Evolutionary conservation across 2,329 filamentous ascomycete genomes (phyloP).

Genomic region (Claviceps spartinae): DNA sequence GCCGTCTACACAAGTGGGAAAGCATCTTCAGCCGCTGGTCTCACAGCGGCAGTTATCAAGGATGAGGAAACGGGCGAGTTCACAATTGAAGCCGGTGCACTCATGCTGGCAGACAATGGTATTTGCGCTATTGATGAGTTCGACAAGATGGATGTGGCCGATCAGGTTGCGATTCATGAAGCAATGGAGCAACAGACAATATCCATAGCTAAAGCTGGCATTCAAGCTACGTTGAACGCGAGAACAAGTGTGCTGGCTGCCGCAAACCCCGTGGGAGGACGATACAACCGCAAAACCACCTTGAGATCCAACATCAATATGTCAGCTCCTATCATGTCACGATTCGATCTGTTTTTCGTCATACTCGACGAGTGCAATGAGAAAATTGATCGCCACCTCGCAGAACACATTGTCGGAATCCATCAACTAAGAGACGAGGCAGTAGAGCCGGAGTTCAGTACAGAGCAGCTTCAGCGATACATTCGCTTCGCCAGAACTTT

Average conservation of each 20-base stretch:
- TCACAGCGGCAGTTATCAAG: constrained; percentile 93
- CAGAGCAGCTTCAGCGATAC: constrained; percentile 90
- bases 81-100: constrained; percentile 92
- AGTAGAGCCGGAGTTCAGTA: constrained; percentile 84
- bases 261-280: constrained; percentile 86
- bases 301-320: constrained; percentile 95
- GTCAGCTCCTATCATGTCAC: constrained; percentile 97
- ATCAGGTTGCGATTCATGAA: constrained; percentile 98
- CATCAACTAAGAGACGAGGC: constrained; percentile 89
- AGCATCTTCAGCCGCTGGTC: constrained; percentile 90
- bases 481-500: constrained; percentile 94
- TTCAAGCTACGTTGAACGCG: constrained; percentile 93
- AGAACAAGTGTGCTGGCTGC: constrained; percentile 90
- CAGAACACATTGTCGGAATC: constrained; percentile 86
- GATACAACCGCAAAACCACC: constrained; percentile 95
- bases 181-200: constrained; percentile 99
- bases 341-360: constrained; percentile 98
- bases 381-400: constrained; percentile 74
- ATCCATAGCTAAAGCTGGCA: constrained; percentile 95
- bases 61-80: constrained; percentile 98
- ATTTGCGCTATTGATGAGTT: constrained; percentile 99
- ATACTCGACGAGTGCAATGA: constrained; percentile 96
- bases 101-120: constrained; percentile 94
- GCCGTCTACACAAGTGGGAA: constrained; percentile 97
- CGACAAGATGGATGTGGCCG: constrained; percentile 97